Conservation (phyloP, 192 early-diverging fungal species). For the Rhizophlyctis rosea region DNA sequence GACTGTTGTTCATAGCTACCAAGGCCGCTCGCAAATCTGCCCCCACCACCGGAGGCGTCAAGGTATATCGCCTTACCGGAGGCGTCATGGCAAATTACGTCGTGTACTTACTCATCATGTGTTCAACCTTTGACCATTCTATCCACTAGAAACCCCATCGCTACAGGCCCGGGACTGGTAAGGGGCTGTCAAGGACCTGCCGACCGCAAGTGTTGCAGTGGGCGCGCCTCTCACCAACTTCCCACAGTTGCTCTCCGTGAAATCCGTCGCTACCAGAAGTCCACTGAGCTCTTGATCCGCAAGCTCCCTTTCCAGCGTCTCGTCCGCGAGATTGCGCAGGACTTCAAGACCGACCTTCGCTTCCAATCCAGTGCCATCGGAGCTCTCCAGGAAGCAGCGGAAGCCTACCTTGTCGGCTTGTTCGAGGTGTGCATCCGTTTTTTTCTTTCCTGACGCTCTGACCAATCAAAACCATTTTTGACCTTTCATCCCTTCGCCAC, state of each 20-base stretch:
- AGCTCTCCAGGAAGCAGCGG: slow-evolving; percentile 97
- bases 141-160: slow-evolving; percentile 94
- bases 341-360: slow-evolving; percentile 98
- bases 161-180: slow-evolving; percentile 79
- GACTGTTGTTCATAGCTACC: no score
- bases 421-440: no score
- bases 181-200: no score
- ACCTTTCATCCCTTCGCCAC: no score
- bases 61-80: no score
- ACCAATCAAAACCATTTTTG: no score
- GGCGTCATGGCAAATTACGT: no score
- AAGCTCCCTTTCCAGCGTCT: slow-evolving; percentile 89
- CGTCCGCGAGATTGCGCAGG: slow-evolving; percentile 98
- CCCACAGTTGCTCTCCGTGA: slow-evolving; percentile 79
- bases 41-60: slow-evolving; percentile 90
- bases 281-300: slow-evolving; percentile 74
- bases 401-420: slow-evolving; percentile 74
- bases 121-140: no score
- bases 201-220: no score
- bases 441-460: no score
- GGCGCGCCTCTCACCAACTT: no score
- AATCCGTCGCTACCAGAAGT: slow-evolving; percentile 88
- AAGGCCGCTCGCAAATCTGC: slow-evolving; percentile 98
- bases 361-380: slow-evolving; percentile 99
- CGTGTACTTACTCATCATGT: no score